Percentiles rank a stretch among this genome's conserved stretches.
Conservation (phyloP, 2,329 filamentous ascomycete genomes). For the Fusarium brachygibbosum region DNA sequence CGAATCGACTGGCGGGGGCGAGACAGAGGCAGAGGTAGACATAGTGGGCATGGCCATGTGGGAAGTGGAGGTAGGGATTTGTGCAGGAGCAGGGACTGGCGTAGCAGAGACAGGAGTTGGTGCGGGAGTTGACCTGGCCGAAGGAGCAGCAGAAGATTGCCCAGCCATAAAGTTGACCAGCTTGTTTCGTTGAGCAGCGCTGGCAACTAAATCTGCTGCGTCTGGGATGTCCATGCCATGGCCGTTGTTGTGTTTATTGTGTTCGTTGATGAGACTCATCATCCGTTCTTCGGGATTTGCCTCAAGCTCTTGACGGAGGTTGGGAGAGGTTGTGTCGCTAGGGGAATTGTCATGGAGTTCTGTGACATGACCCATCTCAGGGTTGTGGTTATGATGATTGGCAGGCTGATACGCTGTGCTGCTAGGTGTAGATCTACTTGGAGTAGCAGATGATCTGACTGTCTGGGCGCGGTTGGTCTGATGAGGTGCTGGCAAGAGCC, state of each 20-base stretch:
- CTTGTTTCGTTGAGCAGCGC: conserved; percentile 69
- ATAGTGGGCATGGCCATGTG: conserved; percentile 40
- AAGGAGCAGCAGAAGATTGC: conserved; percentile 50
- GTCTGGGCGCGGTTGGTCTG: conserved; percentile 50
- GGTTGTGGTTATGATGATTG: conserved; percentile 55
- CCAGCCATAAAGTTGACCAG: conserved; percentile 73
- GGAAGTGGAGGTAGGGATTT: conserved; percentile 26
- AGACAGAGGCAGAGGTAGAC: conserved; percentile 42
- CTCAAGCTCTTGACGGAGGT: conserved; percentile 68
- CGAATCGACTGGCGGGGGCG: conserved; percentile 47
- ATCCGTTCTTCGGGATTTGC: conserved; percentile 71
- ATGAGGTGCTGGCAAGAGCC: conserved; percentile 66
- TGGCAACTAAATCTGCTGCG: conserved; percentile 64
- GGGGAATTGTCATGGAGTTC: conserved; percentile 70
- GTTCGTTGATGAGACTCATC: conserved; percentile 75
- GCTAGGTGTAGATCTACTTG: conserved; percentile 27
- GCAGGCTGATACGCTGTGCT: conserved; percentile 45
- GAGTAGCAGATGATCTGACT: conserved; percentile 42
- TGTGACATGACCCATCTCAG: conserved; percentile 69
- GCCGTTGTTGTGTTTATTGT: conserved; percentile 66
- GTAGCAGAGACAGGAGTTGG: conserved; percentile 26
- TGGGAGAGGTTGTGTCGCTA: conserved; percentile 62
- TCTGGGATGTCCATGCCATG: conserved; percentile 67
- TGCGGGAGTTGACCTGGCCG: conserved; percentile 43
- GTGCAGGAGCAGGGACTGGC: conserved; percentile 18